phyloP scores from a whole-genome alignment of 2,329 filamentous ascomycete species.

The Epichloe gansuensis region DNA sequence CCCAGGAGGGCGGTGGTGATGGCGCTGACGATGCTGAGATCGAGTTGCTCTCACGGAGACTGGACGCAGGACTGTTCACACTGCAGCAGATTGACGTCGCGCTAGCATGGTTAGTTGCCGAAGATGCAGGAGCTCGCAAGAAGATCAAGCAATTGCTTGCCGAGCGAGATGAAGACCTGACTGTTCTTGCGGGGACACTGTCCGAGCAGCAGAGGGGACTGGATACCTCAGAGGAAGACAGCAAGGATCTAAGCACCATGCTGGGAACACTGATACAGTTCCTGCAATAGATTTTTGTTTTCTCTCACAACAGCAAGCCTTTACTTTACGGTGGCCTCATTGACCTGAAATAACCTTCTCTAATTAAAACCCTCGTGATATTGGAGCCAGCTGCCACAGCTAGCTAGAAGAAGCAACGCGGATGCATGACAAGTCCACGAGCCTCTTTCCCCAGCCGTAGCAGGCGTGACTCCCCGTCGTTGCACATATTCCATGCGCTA shows the following conservation, averaged over 20 bases:
- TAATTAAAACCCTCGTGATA: too few relatives aligned
- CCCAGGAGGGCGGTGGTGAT: constrained; percentile 9
- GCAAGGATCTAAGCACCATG: constrained; percentile 46
- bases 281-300: constrained; percentile 21
- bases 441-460: too few relatives aligned
- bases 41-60: constrained; percentile 60
- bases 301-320: not conserved
- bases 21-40: constrained; percentile 43
- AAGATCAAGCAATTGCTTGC: constrained; percentile 53
- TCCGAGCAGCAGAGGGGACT: constrained; percentile 44
- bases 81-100: constrained; percentile 76
- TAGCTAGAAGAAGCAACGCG: not conserved
- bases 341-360: too few relatives aligned
- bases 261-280: constrained; percentile 39
- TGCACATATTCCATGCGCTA: not conserved
- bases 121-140: constrained; percentile 63
- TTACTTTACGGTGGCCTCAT: too few relatives aligned
- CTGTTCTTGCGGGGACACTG: constrained; percentile 53
- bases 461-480: not conserved
- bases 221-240: constrained; percentile 45
- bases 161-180: constrained; percentile 55
- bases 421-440: too few relatives aligned
- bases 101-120: constrained; percentile 81
- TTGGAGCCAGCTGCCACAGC: not conserved
- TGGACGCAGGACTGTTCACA: constrained; percentile 77